Evolutionary conservation across 2,329 filamentous ascomycete species (phyloP).

Genomic region (Colletotrichum tanaceti): DNA sequence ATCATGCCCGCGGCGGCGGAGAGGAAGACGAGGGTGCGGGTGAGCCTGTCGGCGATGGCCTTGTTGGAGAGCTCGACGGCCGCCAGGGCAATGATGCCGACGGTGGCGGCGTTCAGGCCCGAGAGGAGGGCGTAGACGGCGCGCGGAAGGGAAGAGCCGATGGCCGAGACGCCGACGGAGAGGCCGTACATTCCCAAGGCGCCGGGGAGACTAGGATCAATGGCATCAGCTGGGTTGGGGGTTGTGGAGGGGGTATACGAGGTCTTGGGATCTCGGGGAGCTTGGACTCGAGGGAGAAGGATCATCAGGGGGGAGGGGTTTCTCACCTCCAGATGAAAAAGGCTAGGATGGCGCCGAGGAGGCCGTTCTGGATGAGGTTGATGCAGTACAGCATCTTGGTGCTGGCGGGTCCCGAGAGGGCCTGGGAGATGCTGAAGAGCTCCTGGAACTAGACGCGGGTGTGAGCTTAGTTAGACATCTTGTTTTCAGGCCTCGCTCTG

Average conservation of each 20-base stretch:
- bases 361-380: slow-evolving; percentile 68
- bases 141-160: slow-evolving; percentile 65
- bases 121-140: slow-evolving; percentile 73
- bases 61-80: slow-evolving; percentile 72
- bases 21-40: slow-evolving; percentile 69
- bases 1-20: slow-evolving; percentile 71
- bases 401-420: slow-evolving; percentile 70
- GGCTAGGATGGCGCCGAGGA: slow-evolving; percentile 65
- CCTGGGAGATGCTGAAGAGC: slow-evolving; percentile 73
- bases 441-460: slow-evolving; percentile 69
- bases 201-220: slow-evolving; percentile 65
- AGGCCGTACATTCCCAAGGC: slow-evolving; percentile 74
- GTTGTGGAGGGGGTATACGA: too few species aligned
- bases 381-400: slow-evolving; percentile 77
- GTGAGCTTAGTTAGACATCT: neutral
- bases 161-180: slow-evolving; percentile 68
- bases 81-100: slow-evolving; percentile 75
- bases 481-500: neutral
- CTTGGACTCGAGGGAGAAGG: neutral
- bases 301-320: neutral
- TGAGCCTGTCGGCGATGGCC: slow-evolving; percentile 70
- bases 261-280: too few species aligned
- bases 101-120: slow-evolving; percentile 73
- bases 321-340: slow-evolving; percentile 70
- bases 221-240: neutral